Percentiles rank a stretch among this genome's conserved stretches.
Conservation (phyloP, 257 asterid species). For the Fraxinus pennsylvanica region DNA sequence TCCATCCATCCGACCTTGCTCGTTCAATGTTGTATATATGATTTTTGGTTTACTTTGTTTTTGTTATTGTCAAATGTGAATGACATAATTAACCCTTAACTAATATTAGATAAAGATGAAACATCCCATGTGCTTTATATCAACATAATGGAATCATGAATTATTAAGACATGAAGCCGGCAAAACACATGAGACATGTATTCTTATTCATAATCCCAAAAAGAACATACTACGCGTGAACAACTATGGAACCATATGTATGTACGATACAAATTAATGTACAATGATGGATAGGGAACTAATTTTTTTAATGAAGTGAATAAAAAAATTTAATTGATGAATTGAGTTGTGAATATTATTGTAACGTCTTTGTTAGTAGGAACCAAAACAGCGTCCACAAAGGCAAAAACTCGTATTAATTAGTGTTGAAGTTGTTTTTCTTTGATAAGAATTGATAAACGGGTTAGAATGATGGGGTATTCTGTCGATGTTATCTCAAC, state of each 20-base stretch:
- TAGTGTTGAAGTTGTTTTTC: neutral
- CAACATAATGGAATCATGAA: slow-evolving; percentile 23
- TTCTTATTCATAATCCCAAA: neutral
- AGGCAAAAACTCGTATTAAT: too few relatives aligned
- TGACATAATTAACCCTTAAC: too few relatives aligned
- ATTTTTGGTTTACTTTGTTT: too few relatives aligned
- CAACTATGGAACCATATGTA: neutral
- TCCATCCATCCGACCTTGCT: too few relatives aligned
- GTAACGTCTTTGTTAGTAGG: neutral
- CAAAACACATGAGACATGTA: slow-evolving; percentile 28
- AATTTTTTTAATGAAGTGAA: neutral
- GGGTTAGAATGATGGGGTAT: too few relatives aligned
- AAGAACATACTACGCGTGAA: neutral
- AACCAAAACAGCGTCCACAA: neutral
- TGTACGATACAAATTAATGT: neutral
- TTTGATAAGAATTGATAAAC: neutral
- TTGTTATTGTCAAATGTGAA: too few relatives aligned
- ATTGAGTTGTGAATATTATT: neutral
- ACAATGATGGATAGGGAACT: neutral
- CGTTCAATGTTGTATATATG: too few relatives aligned
- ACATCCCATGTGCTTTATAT: too few relatives aligned
- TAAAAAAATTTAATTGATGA: neutral
- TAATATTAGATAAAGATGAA: too few relatives aligned
- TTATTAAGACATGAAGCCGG: slow-evolving; percentile 14
- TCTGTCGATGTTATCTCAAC: too few relatives aligned